These are phyloP conservation scores for Epichloe coenophiala DNA, from an alignment of 2,329 filamentous ascomycete genomes.

Conservation along the genomic window DNA sequence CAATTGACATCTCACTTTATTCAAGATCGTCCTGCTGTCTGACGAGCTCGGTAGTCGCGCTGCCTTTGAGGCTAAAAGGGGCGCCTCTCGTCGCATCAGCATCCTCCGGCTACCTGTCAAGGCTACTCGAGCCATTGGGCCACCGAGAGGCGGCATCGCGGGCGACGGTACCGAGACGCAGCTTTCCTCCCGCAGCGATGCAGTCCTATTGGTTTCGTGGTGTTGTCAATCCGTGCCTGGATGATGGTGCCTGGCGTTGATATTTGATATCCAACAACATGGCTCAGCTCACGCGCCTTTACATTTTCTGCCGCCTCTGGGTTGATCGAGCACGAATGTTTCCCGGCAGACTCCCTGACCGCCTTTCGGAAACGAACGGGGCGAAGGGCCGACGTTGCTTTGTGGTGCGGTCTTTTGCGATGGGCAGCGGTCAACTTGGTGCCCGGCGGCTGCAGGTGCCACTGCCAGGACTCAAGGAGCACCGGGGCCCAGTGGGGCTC, in stretches of 20 bases:
- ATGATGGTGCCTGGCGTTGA: not conserved
- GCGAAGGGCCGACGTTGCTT: not conserved
- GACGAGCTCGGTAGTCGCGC: not conserved
- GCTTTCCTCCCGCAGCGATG: not conserved
- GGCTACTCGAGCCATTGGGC: constrained; percentile 17
- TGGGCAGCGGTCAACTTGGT: not conserved
- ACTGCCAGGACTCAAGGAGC: no score
- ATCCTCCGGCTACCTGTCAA: constrained; percentile 16
- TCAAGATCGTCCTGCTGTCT: constrained; percentile 1
- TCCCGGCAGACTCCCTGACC: constrained; percentile 3
- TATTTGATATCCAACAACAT: not conserved
- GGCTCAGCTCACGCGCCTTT: not conserved
- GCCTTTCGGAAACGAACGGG: constrained; percentile 4
- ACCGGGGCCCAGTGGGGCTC: not conserved
- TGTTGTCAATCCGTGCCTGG: not conserved
- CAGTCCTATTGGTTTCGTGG: not conserved
- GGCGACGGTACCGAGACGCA: not conserved
- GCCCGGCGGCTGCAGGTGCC: not conserved
- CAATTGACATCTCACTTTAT: not conserved
- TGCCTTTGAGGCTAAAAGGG: not conserved
- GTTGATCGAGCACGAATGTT: not conserved
- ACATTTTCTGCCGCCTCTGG: constrained; percentile 1
- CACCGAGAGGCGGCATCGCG: constrained; percentile 23
- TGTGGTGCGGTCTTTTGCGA: not conserved
- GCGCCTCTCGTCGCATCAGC: constrained; percentile 7